phyloP scores from a whole-genome alignment of 1,284 basidiomycete species.

The Malassezia equina region DNA sequence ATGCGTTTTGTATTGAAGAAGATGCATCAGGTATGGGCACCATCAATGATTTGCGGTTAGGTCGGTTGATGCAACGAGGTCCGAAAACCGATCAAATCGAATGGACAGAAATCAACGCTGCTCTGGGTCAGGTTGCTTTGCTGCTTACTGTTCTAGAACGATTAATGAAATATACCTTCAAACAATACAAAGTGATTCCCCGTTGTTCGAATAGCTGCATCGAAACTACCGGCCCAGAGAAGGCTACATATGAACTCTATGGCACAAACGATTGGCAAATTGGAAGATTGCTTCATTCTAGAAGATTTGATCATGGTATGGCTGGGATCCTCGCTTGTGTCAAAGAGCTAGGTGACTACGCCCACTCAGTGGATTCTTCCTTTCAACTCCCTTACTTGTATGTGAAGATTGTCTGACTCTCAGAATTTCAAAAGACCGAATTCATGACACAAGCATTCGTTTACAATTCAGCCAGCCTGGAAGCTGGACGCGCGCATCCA shows the following conservation, averaged over 20 bases:
- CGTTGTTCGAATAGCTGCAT: slow-evolving; percentile 31
- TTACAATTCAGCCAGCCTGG: slow-evolving; percentile 82
- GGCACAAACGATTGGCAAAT: slow-evolving; percentile 58
- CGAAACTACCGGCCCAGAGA: slow-evolving; percentile 20
- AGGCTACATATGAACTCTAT: slow-evolving; percentile 31
- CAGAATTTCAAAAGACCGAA: slow-evolving; percentile 46
- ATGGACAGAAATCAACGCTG: slow-evolving; percentile 97
- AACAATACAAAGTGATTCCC: slow-evolving; percentile 24
- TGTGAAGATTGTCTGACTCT: slow-evolving; percentile 45
- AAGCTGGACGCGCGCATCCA: slow-evolving; percentile 82
- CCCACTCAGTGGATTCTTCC: slow-evolving; percentile 59
- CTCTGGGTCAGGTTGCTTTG: slow-evolving; percentile 91
- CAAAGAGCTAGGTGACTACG: slow-evolving; percentile 75
- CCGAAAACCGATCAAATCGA: slow-evolving; percentile 60
- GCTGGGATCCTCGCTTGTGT: slow-evolving; percentile 89
- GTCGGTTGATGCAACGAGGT: slow-evolving; percentile 64
- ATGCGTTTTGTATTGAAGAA: slow-evolving; percentile 95
- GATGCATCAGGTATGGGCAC: slow-evolving; percentile 72
- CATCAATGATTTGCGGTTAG: slow-evolving; percentile 87
- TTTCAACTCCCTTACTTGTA: slow-evolving; percentile 76
- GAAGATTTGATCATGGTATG: slow-evolving; percentile 91
- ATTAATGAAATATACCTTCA: slow-evolving; percentile 22
- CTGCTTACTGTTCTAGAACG: slow-evolving; percentile 67
- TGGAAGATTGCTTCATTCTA: slow-evolving; percentile 76
- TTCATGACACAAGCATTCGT: slow-evolving; percentile 86